Evolutionary conservation across 768 basidiomycete species (phyloP).

Genomic region (Sarcomyxa edulis): DNA sequence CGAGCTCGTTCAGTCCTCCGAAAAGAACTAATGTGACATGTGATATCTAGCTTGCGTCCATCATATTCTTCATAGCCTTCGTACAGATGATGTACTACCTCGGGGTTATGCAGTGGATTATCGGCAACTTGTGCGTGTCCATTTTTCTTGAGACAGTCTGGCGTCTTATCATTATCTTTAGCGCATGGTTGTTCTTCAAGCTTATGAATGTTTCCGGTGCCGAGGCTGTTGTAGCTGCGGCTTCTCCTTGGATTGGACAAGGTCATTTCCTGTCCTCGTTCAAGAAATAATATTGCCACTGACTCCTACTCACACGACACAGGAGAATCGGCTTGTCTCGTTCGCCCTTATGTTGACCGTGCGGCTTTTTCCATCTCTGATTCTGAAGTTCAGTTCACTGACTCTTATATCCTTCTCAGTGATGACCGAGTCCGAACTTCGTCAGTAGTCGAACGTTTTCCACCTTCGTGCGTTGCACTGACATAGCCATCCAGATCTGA

Average conservation of each 20-base stretch:
- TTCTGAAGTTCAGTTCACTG: slow-evolving; percentile 9
- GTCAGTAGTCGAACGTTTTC: slow-evolving; percentile 12
- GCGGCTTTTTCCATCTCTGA: slow-evolving; percentile 13
- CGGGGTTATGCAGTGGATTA: slow-evolving; percentile 92
- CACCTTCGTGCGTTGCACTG: neutral
- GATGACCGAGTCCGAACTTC: slow-evolving; percentile 86
- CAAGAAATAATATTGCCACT: neutral
- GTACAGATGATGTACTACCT: slow-evolving; percentile 89
- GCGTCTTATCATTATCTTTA: slow-evolving; percentile 17
- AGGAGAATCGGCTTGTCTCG: slow-evolving; percentile 82
- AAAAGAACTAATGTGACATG: slow-evolving; percentile 5
- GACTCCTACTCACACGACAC: too few species aligned
- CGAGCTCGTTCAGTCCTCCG: slow-evolving; percentile 51
- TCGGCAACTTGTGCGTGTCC: slow-evolving; percentile 66
- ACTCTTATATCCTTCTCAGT: slow-evolving; percentile 21
- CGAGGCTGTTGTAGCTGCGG: slow-evolving; percentile 88
- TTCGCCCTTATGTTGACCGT: slow-evolving; percentile 75
- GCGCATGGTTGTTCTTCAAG: slow-evolving; percentile 93
- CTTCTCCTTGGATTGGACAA: slow-evolving; percentile 92
- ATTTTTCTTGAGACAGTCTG: neutral
- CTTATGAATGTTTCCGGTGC: slow-evolving; percentile 90
- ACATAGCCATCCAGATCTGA: too few species aligned
- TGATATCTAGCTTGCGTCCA: slow-evolving; percentile 49
- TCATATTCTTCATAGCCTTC: slow-evolving; percentile 94
- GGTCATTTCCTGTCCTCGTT: slow-evolving; percentile 32